Evolutionary conservation across 1,139 yeast species (phyloP).

Genomic region (Magnusiomyces suaveolens): DNA sequence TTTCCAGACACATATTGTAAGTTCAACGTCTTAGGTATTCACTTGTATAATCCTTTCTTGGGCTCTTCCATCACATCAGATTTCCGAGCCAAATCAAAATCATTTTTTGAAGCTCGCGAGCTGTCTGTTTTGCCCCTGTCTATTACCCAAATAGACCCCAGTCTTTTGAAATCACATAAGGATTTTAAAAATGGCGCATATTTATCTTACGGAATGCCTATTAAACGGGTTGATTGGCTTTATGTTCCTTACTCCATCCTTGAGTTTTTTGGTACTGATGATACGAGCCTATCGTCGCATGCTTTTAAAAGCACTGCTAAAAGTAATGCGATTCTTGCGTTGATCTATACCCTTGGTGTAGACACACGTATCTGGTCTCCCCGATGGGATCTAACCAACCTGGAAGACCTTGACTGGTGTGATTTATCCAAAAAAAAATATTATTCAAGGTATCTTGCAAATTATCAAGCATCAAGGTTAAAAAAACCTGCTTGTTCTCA

Average conservation of each 20-base stretch:
- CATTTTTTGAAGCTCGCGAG: background rate
- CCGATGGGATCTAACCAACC: background rate
- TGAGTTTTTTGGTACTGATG: background rate
- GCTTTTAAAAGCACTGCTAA: background rate
- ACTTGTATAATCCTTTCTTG: background rate
- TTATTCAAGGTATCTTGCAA: background rate
- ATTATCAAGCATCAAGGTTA: background rate
- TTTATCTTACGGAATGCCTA: background rate
- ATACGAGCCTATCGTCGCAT: background rate
- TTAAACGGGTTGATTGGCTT: background rate
- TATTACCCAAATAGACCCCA: background rate
- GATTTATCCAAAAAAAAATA: background rate
- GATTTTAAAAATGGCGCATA: background rate
- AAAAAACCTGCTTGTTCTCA: too few species aligned
- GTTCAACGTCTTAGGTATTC: background rate
- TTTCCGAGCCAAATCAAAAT: background rate
- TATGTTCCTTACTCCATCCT: background rate
- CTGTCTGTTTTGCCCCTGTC: background rate
- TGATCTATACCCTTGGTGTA: background rate
- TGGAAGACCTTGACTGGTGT: background rate
- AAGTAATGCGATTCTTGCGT: background rate
- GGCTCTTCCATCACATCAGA: too few species aligned
- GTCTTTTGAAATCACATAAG: background rate
- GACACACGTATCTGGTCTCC: background rate
- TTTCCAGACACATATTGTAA: too few species aligned